phyloP scores from a whole-genome alignment of 2,329 filamentous ascomycete species.

The Phyllosticta citriasiana region DNA sequence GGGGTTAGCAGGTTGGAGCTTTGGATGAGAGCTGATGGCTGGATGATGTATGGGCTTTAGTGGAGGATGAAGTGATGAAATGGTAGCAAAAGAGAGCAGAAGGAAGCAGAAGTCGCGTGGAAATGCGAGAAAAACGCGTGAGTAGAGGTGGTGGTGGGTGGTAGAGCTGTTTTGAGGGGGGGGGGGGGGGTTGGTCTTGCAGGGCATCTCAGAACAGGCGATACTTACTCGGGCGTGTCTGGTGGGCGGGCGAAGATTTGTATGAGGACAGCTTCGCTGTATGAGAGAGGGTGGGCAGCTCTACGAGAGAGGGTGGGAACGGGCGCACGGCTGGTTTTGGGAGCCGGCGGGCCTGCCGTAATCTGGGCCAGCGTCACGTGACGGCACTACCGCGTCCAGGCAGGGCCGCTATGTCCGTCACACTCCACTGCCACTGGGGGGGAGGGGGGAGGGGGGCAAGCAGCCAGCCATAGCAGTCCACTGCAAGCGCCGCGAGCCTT shows the following conservation, averaged over 20 bases:
- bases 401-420: too few relatives aligned
- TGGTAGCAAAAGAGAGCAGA: constrained; percentile 12
- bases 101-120: constrained; percentile 14
- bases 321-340: neutral
- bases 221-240: constrained; percentile 10
- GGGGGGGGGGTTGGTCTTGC: constrained; percentile 11
- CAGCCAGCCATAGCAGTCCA: too few relatives aligned
- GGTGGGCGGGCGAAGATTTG: constrained; percentile 1
- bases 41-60: neutral
- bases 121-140: constrained; percentile 14
- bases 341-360: neutral
- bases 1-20: neutral
- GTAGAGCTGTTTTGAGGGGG: neutral
- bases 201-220: constrained; percentile 9
- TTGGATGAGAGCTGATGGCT: neutral
- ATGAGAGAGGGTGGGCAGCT: constrained; percentile 2
- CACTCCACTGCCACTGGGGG: too few relatives aligned
- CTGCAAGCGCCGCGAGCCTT: too few relatives aligned
- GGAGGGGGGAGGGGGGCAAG: too few relatives aligned
- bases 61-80: constrained; percentile 21
- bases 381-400: too few relatives aligned
- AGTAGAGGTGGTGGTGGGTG: constrained; percentile 19
- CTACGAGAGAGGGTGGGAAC: neutral
- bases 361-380: neutral
- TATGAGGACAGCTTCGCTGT: constrained; percentile 3